These are phyloP conservation scores for Saksenaea oblongispora DNA, from an alignment of 371 early-diverging fungal species.

Conservation along the genomic window DNA sequence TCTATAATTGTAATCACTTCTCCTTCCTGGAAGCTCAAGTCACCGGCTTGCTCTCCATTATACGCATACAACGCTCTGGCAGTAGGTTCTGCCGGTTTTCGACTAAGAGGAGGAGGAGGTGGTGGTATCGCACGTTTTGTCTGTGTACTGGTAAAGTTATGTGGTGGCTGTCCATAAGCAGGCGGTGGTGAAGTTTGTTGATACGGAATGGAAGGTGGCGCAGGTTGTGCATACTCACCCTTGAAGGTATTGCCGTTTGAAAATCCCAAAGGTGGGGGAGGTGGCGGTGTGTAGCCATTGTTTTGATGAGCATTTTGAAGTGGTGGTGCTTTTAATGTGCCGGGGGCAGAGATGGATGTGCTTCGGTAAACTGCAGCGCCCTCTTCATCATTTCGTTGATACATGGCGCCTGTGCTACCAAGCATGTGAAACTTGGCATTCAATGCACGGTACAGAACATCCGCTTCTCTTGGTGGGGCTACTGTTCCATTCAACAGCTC, in stretches of 20 bases:
- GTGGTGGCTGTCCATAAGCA: constrained; percentile 2
- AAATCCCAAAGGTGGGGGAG: constrained; percentile 39
- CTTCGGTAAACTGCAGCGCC: constrained; percentile 9
- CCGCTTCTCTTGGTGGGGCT: constrained; percentile 81
- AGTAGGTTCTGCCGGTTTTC: constrained; percentile 42
- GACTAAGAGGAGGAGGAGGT: constrained; percentile 39
- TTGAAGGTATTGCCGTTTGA: neutral
- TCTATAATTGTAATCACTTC: constrained; percentile 72
- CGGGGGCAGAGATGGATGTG: constrained; percentile 22
- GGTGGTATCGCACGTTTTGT: constrained; percentile 25
- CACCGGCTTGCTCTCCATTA: constrained; percentile 66
- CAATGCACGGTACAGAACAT: constrained; percentile 78
- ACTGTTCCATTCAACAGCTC: constrained; percentile 79
- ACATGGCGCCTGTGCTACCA: constrained; percentile 23
- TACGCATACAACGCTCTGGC: constrained; percentile 77
- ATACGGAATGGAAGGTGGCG: neutral
- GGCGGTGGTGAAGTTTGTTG: constrained; percentile 5
- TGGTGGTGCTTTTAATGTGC: constrained; percentile 27
- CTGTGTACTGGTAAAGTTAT: constrained; percentile 1
- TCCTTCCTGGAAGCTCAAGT: constrained; percentile 71
- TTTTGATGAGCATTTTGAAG: neutral
- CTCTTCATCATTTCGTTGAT: constrained; percentile 19
- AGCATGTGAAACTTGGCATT: constrained; percentile 35
- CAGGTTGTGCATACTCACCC: neutral
- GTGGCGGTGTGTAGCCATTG: constrained; percentile 29